phyloP scores from a whole-genome alignment of 495 filamentous ascomycete genomes.

The Wilcoxina mikolae region DNA sequence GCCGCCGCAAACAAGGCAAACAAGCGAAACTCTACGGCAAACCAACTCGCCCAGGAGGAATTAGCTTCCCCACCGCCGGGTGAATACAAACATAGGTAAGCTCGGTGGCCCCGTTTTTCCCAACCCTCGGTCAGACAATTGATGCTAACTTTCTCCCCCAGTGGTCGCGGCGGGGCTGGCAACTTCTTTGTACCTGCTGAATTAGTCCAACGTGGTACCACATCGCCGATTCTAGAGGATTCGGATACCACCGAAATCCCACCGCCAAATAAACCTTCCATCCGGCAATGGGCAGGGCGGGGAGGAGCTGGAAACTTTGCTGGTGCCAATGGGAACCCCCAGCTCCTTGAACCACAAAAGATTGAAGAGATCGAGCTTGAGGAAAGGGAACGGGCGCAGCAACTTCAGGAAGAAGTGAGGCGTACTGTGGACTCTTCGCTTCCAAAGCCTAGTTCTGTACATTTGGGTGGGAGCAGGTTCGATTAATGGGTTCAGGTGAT shows the following conservation, averaged over 20 bases:
- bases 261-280: slow-evolving; percentile 4
- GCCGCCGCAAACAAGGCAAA: background rate
- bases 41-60: slow-evolving; percentile 14
- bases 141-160: slow-evolving; percentile 8
- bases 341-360: slow-evolving; percentile 5
- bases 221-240: background rate
- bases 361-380: slow-evolving; percentile 9
- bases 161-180: slow-evolving; percentile 26
- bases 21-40: slow-evolving; percentile 1
- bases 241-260: slow-evolving; percentile 10
- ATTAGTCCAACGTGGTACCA: slow-evolving; percentile 13
- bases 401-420: slow-evolving; percentile 18
- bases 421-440: slow-evolving; percentile 16
- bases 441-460: slow-evolving; percentile 16
- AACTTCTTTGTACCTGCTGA: slow-evolving; percentile 25
- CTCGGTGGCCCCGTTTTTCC: background rate
- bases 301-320: slow-evolving; percentile 27
- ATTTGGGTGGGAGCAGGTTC: slow-evolving; percentile 19
- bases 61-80: slow-evolving; percentile 10
- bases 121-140: background rate
- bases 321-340: background rate
- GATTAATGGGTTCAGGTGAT: background rate
- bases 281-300: slow-evolving; percentile 23
- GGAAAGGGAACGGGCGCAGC: slow-evolving; percentile 13
- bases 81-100: slow-evolving; percentile 27